Evolutionary conservation across 139 green algal species (phyloP).

Genomic region (Zygnema circumcarinatum): DNA sequence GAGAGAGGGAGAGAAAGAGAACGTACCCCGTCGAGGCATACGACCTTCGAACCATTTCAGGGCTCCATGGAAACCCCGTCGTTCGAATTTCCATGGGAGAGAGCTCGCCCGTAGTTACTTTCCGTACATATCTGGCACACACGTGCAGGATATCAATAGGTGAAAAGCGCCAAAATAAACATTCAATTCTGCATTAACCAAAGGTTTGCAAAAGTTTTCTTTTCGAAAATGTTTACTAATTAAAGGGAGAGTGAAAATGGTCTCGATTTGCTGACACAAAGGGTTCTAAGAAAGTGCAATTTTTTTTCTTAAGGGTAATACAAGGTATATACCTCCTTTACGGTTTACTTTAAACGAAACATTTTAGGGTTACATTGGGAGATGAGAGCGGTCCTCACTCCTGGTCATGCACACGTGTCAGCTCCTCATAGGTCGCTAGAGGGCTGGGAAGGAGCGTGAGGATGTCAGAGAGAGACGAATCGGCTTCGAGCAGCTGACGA

Average conservation of each 20-base stretch:
- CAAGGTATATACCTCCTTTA: too few species aligned
- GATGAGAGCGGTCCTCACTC: too few species aligned
- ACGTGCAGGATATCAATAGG: neutral
- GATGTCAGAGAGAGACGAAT: conserved; percentile 31
- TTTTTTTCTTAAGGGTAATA: too few species aligned
- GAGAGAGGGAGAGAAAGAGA: neutral
- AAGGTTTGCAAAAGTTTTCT: too few species aligned
- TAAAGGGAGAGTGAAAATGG: neutral
- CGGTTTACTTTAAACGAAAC: too few species aligned
- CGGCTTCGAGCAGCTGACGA: conserved; percentile 10
- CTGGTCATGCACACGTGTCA: conserved; percentile 24
- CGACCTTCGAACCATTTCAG: conserved; percentile 22
- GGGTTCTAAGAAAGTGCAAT: too few species aligned
- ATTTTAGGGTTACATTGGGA: too few species aligned
- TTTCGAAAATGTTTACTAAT: too few species aligned
- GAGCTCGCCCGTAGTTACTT: conserved; percentile 36
- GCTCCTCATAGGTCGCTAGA: conserved; percentile 25
- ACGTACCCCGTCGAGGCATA: conserved; percentile 29
- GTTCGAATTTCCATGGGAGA: conserved; percentile 48
- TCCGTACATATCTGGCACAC: conserved; percentile 57
- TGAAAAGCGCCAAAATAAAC: neutral
- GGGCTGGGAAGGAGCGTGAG: conserved; percentile 10
- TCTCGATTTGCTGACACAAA: too few species aligned
- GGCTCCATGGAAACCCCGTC: conserved; percentile 61
- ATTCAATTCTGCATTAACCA: too few species aligned